These are phyloP conservation scores for Chlamydomonas schloesseri DNA, from an alignment of 139 green algal genomes.

Conservation along the genomic window DNA sequence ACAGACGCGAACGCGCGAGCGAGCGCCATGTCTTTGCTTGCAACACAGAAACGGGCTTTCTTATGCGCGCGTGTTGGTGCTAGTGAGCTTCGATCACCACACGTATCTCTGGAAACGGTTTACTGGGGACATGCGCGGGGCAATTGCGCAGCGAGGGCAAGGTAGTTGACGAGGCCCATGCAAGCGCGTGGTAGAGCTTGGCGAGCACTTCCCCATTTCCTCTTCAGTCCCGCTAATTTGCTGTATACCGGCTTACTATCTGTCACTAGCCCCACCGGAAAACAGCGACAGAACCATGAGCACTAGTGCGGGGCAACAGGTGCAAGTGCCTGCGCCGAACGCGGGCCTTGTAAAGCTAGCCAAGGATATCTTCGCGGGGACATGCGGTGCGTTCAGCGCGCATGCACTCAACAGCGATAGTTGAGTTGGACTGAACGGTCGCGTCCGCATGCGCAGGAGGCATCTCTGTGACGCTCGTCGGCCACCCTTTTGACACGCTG, in stretches of 20 bases:
- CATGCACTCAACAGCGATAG: not conserved
- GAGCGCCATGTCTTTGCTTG: not conserved
- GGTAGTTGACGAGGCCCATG: no score
- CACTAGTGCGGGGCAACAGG: no score
- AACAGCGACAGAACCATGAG: no score
- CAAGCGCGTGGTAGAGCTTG: no score
- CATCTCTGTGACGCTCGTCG: slow-evolving; percentile 90
- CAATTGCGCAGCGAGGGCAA: no score
- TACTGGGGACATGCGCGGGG: no score
- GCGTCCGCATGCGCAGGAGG: slow-evolving; percentile 69
- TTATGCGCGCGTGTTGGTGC: no score
- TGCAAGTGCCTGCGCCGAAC: not conserved
- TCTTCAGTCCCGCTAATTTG: no score
- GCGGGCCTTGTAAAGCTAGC: slow-evolving; percentile 56
- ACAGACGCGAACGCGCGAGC: not conserved
- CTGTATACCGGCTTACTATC: not conserved
- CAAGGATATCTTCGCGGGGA: slow-evolving; percentile 85
- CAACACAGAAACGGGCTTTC: no score
- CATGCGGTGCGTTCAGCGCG: slow-evolving; percentile 64
- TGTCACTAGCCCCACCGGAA: not conserved
- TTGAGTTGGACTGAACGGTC: not conserved
- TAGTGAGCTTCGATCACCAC: no score
- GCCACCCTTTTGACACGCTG: slow-evolving; percentile 93
- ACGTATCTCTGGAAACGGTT: no score
- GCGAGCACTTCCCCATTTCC: no score